These are phyloP conservation scores for Leccinum insolens DNA, from an alignment of 1,284 basidiomycete genomes.

Conservation along the genomic window DNA sequence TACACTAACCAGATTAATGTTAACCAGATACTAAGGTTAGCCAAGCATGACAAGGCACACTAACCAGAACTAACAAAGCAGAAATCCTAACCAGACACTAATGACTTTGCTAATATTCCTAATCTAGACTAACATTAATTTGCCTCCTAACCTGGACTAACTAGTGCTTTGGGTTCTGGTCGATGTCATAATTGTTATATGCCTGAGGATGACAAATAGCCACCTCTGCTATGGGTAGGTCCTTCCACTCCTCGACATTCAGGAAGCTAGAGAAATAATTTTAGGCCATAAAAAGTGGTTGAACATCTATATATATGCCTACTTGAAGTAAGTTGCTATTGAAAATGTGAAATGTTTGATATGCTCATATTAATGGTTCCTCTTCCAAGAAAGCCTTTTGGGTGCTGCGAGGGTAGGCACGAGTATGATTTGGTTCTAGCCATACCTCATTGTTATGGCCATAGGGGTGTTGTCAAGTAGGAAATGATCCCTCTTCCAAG, in stretches of 20 bases:
- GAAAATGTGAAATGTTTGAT: not conserved
- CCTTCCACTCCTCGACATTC: not conserved
- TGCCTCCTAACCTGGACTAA: too few relatives aligned
- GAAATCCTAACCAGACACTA: too few relatives aligned
- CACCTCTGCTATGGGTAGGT: not conserved
- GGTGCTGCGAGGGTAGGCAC: not conserved
- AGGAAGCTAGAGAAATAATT: not conserved
- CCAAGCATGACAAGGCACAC: too few relatives aligned
- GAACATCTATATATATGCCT: not conserved
- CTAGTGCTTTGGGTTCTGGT: too few relatives aligned
- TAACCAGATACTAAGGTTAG: too few relatives aligned
- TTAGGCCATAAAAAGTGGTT: not conserved
- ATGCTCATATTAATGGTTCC: not conserved
- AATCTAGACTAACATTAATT: too few relatives aligned
- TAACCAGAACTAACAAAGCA: too few relatives aligned
- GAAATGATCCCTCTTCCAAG: not conserved
- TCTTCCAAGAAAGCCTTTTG: not conserved
- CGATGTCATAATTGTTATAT: too few relatives aligned
- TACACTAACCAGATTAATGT: too few relatives aligned
- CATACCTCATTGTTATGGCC: not conserved
- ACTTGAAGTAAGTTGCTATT: not conserved
- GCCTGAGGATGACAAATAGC: not conserved
- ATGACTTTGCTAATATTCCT: too few relatives aligned
- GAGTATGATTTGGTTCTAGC: not conserved
- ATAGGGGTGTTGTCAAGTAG: not conserved